Conservation (phyloP, 495 filamentous ascomycete genomes). For the Lophium mytilinum region DNA sequence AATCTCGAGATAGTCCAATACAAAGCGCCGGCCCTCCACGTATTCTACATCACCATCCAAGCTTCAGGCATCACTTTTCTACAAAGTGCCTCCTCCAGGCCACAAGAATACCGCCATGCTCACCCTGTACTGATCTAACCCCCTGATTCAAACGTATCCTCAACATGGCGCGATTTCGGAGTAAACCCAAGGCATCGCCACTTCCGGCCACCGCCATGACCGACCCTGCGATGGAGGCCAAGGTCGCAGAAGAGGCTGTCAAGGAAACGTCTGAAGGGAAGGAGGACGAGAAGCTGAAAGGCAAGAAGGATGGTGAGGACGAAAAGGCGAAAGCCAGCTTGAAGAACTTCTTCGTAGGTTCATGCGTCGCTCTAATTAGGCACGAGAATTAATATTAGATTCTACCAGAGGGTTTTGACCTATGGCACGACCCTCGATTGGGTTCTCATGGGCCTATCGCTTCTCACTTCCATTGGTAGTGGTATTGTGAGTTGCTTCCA, state of each 20-base stretch:
- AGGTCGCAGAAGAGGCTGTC: constrained; percentile 2
- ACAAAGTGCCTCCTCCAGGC: too few relatives aligned
- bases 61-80: too few relatives aligned
- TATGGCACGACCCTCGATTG: constrained; percentile 22
- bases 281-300: not conserved
- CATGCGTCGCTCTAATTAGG: not conserved
- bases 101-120: too few relatives aligned
- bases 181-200: not conserved
- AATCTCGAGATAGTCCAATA: too few relatives aligned
- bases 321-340: constrained; percentile 15
- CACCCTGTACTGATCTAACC: too few relatives aligned
- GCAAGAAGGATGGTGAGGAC: constrained; percentile 7
- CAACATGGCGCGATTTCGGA: not conserved
- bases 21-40: too few relatives aligned
- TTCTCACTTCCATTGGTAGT: constrained; percentile 24
- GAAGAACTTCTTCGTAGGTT: constrained; percentile 20
- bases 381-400: not conserved
- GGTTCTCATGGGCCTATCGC: constrained; percentile 9
- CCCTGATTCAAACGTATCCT: not conserved
- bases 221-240: not conserved
- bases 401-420: constrained; percentile 16
- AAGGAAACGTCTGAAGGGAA: not conserved
- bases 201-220: not conserved
- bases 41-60: too few relatives aligned
- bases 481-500: constrained; percentile 16